Evolutionary conservation across 371 early-diverging fungal genomes (phyloP), one percentile per base, ranked within the genome.

Genomic region (Fennellomyces sp.): DNA sequence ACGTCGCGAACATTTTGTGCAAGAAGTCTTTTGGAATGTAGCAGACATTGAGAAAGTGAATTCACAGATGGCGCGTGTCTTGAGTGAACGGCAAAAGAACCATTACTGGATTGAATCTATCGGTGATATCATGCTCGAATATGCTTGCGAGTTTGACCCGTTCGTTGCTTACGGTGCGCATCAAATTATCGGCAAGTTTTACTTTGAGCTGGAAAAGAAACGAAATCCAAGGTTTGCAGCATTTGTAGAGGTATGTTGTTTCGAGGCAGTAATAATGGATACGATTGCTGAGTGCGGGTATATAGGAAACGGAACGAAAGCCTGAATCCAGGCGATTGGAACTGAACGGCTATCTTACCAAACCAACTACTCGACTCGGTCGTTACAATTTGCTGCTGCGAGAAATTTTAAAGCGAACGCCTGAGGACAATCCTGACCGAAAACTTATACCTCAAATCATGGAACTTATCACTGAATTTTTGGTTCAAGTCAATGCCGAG

Each of bases 131-230:
- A 82, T 97, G 61, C 59, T 91, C 28, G 70, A 80, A 39, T 83
- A 90, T 66, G 88, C 90, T 0, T 63, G 82, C 52, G 78, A 81
- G 29, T 90, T 96, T 62, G 82, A 90, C 36, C 89, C 91, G 0
- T 95, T 94, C 60, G 88, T 96, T 6, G 85, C 80, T 26, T 97
- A 97, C 74, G 94, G 96, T 29, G 92, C 91, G 6, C 90, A 93
- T 69, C 95, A 96, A 65, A 82, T 90, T 19, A 86, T 87, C 65
- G 93, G 92, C 35, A 92, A 92, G 65, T 84, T 90, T 63, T 78
- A 80, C 10, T 85, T 94, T 62, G 95, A 95, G 49, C 70, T 82
- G 7, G 96, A 95, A 58, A 85, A 85, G 60, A 82, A 81, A 31
- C 70, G 64, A 12, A 94, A 95, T 63, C 64, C 67, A 6, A 70